Base-by-base conservation (phyloP, 257 asterid genomes). In the Nemophila menziesii region DNA sequence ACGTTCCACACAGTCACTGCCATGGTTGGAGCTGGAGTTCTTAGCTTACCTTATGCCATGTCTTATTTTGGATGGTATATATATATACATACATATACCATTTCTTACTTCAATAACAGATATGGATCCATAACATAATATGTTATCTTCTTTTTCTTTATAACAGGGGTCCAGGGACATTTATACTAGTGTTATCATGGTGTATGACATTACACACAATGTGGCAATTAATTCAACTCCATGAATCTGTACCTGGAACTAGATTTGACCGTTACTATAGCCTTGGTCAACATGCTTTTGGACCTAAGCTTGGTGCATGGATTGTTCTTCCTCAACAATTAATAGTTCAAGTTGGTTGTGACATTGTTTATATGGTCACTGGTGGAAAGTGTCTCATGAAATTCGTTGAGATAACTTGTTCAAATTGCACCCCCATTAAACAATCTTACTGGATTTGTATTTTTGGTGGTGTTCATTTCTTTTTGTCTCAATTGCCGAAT, bases 141-240 rank as follows among this genome's bases (percentile, higher is more conserved):
- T 15, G 14, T 27, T 22, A 11, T 9, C 20, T 16, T 5, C 5
- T 5, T 12, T 19, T 14, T 20, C 43, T 20, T 3, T 19, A 24
- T 16, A 10, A 14, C 73, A 86, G 94, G 96, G 94, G 94, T 19
- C 86, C 93, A 0, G 96, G 94, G 43, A 77, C 73, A 11, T 40
- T 77, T n/a, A 75, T 69, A 57, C 68, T 86, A 90, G 55, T 64
- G 4, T 27, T 86, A 11, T 74, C 93, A 5, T 86, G 96, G 94
- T 66, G 83, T 44, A 64, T 86, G 48, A 82, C 96, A 12, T 49
- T 86, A 48, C 66, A 79, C 61, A 79, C 93, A 33, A 82, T 86
- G 96, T 79, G 94, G 94, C 93, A 86, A 56, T 74, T 86, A 84
- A 82, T 80, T 17, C 90, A 82, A 46, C 80, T 86, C 49, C 94